These are phyloP conservation scores for Drechslerella dactyloides DNA, from an alignment of 2,329 filamentous ascomycete species.

Conservation along the genomic window DNA sequence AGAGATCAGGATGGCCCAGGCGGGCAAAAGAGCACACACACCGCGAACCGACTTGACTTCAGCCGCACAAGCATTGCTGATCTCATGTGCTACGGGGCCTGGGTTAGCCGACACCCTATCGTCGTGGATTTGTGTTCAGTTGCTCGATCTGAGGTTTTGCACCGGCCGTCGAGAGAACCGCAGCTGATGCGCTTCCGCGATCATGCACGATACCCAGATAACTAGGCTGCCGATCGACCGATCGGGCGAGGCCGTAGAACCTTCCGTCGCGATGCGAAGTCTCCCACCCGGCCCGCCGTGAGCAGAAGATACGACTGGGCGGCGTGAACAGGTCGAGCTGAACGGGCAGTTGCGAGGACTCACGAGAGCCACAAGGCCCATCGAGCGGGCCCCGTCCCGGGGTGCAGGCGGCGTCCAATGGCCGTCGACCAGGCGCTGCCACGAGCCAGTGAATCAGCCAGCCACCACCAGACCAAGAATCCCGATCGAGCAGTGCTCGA, in stretches of 20 bases:
- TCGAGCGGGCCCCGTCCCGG: constrained; percentile 14
- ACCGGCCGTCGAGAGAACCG: constrained; percentile 32
- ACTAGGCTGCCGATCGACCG: constrained; percentile 18
- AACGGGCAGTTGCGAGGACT: constrained; percentile 32
- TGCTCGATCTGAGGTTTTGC: constrained; percentile 11
- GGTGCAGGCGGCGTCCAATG: constrained; percentile 27
- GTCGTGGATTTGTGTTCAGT: constrained; percentile 37
- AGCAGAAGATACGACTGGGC: neutral
- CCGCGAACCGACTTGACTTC: constrained; percentile 33
- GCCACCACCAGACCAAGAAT: constrained; percentile 33
- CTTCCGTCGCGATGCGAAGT: constrained; percentile 15
- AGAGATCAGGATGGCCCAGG: constrained; percentile 7
- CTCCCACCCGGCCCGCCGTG: constrained; percentile 4
- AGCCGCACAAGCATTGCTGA: constrained; percentile 49
- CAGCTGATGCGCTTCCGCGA: constrained; percentile 36
- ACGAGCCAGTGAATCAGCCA: constrained; percentile 24
- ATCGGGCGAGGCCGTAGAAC: constrained; percentile 44
- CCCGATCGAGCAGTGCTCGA: constrained; percentile 11
- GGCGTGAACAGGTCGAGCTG: constrained; percentile 33
- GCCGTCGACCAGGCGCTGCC: constrained; percentile 24
- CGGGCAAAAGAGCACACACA: constrained; percentile 30
- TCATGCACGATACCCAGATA: constrained; percentile 23
- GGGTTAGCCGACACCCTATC: constrained; percentile 38
- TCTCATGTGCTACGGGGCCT: constrained; percentile 42
- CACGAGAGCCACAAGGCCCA: constrained; percentile 41